Evolutionary conservation across 1,284 basidiomycete species (phyloP), one percentile per base, ranked within the genome.

Genomic region (Cutaneotrichosporon sp.): DNA sequence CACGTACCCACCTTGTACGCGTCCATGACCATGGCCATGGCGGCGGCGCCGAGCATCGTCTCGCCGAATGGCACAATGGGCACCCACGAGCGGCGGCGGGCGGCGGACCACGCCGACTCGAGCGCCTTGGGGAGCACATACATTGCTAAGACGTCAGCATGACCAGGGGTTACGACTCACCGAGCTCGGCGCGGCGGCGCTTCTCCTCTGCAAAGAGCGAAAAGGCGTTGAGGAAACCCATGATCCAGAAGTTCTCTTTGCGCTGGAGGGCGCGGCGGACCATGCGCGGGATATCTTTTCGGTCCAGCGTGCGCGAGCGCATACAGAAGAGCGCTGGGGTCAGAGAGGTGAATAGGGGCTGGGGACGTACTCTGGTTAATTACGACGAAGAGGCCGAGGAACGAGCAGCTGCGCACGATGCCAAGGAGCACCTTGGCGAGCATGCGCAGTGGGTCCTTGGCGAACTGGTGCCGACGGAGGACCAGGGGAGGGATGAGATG

Each of bases 51-150:
- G 46, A 87, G 70, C 77, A 84, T 68, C 77, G 70, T 84, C 80
- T 67, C 89, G 78, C 66, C 89, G 80, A 75, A 82, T 72, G 75
- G 80, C 1, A 80, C 79, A 49, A 77, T 75, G 4, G 88, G 86
- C 20, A 93, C 84, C 75, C 83, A 84, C 1, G 88, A 85, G 58
- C 85, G 83, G 15, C 86, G 85, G 39, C 88, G 74, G 14, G 86
- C 83, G 62, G 85, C 82, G 1, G 84, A 80, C 92, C 93, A 97
- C 12, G 83, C 83, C 52, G 87, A 87, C 76, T 94, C 90, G 41
- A 94, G 72, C 0, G 84, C 88, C 73, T 91, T 90, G n/a, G 93
- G 93, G 37, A 97, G 76, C 4, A 91, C 90, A 72, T 94, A 98
- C 85, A 96, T 93, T 23, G 93, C 90, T 37, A 7, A 4, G 10